Base-by-base conservation (phyloP, 2,329 filamentous ascomycete species). In the Esteya vermicola region DNA sequence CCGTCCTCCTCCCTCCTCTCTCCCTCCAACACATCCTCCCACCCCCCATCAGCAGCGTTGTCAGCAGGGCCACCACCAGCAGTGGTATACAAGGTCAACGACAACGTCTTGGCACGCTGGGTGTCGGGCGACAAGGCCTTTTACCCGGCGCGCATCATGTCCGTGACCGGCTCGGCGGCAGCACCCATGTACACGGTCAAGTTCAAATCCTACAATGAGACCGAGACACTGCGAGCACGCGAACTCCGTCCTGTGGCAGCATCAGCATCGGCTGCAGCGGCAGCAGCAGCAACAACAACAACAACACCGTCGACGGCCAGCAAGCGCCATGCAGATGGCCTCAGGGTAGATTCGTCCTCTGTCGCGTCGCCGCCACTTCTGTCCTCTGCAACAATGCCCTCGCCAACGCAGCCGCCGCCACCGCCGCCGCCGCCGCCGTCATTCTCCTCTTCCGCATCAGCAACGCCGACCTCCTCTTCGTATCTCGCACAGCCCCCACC, bases 141-240 rank as follows among this genome's bases (percentile, higher is more conserved):
- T 62, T 96, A 96, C 62, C 81, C 85, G 34, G 91, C 88, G 32
- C 80, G 85, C 52, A 93, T 98, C 58, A 89, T 85, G 38, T 88
- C 83, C 39, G 88, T 95, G 51, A 95, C 89, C 19, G 91, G 91
- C 43, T 94, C 86, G 9, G 79, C 81, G n/a, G 82, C 78, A 33
- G 83, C 85, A 39, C 89, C 88, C 27, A 84, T 95, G 47, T 98
- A 95, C 58, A 81, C 85, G 36, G 88, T 98, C 58, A 91, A 83
- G 51, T 98, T 96, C 68, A 89, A 93, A 62, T 84, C 77, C 52
- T 96, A 96, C 62, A 75, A 80, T 47, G 85, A 73, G 19, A 85
- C 81, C 34, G 86, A 94, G 59, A 91, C 83, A 26, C 62, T 93
- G 45, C 75, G 79, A 44, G 76, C 81, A 45, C 80, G 81, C 58